Base-by-base conservation (phyloP, 139 green algal genomes). In the Chlorella sorokiniana region DNA sequence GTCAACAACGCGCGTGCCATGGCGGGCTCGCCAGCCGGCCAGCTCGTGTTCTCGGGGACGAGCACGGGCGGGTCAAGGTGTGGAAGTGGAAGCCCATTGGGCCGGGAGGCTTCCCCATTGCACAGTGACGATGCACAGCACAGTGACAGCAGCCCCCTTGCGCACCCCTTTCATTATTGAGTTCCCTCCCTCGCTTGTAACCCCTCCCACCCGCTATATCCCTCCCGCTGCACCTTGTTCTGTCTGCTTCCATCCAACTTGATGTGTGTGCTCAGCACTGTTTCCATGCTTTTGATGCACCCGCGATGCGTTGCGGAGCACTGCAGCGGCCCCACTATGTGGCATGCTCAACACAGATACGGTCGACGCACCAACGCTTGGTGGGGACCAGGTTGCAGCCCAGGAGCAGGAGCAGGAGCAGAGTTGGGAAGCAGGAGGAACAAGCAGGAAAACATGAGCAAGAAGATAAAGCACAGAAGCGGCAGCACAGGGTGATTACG, bases 31-130 rank as follows among this genome's bases (percentile, higher is more conserved):
- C 64, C 78, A 6, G 54, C 70, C 6, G 86, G 69, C 2, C 82
- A 82, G 25, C 64, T 94, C 1, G 82, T 94, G 35, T 85, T 91
- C 9, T 83, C 84, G 3, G 91, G 91, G 91, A 94, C 71, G 87
- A 86, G 68, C 41, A 68, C 33, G 91, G 91, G 38, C 81, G 45
- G 25, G 77, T 95, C 54, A 95, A 95, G 65, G 76, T 93, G 27
- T 94, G 91, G 91, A 86, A 89, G 44, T 94, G 90, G 90, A 90
- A 89, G 69, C 68, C 64, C 37, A 25, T 62, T 29, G 76, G 61
- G 35, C 73, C 73, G 0, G 73, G 73, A 1, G 73, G 73, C 51
- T 79, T 79, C 73, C 73, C 73, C 16, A 72, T 72, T 25, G 31
- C 62, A 23, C 23, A 38, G 62, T 56, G 48, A 56, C 16, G 48